Percentiles rank a stretch among this genome's conserved stretches.
These are phyloP conservation scores for Cercis canadensis DNA, from an alignment of 306 rosid genomes.

Conservation along the genomic window DNA sequence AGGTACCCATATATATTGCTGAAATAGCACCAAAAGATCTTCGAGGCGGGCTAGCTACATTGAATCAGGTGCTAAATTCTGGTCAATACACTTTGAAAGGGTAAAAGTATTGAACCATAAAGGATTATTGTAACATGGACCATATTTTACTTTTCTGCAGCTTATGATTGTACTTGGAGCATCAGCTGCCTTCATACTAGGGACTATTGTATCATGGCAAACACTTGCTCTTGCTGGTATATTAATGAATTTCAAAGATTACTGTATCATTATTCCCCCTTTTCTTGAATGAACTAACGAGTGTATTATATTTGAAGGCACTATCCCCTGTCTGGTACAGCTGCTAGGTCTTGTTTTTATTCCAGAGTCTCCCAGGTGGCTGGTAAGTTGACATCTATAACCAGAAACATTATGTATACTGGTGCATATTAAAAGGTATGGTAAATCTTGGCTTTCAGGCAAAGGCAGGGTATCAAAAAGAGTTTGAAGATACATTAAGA, in stretches of 20 bases:
- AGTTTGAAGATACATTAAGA: conserved; percentile 9
- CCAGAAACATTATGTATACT: not conserved
- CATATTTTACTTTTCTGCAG: no score
- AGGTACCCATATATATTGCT: conserved; percentile 12
- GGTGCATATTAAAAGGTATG: not conserved
- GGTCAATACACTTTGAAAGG: no score
- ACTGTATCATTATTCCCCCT: not conserved
- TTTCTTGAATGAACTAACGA: no score
- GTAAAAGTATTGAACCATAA: no score
- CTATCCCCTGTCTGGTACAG: not conserved
- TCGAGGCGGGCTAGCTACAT: conserved; percentile 22
- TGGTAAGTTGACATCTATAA: not conserved
- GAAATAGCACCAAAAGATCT: conserved; percentile 23
- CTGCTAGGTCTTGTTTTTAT: conserved; percentile 5
- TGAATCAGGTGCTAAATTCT: not conserved
- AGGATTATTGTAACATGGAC: no score
- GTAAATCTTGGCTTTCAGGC: conserved; percentile 18
- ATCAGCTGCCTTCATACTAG: conserved; percentile 15
- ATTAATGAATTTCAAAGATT: not conserved
- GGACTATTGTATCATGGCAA: conserved; percentile 9
- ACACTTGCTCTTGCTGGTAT: conserved; percentile 7
- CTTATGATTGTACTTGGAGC: conserved; percentile 10
- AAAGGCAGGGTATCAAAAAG: conserved; percentile 1
- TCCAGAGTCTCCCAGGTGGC: conserved; percentile 13
- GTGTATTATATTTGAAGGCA: no score